Conservation (phyloP, 1,139 yeast genomes). For the Candida dubliniensis region DNA sequence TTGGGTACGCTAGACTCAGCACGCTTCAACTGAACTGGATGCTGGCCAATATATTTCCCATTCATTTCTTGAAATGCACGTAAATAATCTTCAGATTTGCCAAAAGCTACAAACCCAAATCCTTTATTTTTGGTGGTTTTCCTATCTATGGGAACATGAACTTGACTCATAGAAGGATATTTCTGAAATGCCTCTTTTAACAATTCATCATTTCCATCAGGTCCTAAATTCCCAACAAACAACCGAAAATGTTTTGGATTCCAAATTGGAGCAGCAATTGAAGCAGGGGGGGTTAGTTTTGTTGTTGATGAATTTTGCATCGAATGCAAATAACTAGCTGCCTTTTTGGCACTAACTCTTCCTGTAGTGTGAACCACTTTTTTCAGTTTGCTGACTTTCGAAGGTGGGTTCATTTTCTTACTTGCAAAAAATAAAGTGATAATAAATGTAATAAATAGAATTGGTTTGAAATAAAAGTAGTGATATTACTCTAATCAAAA, state of each 20-base stretch:
- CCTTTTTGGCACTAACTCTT: slow-evolving; percentile 23
- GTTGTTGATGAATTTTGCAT: slow-evolving; percentile 7
- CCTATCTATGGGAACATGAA: slow-evolving; percentile 53
- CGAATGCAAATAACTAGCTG: slow-evolving; percentile 41
- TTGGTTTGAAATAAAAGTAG: too few species aligned
- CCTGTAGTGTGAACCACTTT: background rate
- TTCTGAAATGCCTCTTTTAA: slow-evolving; percentile 51
- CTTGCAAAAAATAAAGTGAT: too few species aligned
- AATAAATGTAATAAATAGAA: too few species aligned
- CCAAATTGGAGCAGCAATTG: slow-evolving; percentile 50
- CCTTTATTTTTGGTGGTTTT: slow-evolving; percentile 54
- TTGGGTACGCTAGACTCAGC: slow-evolving; percentile 55
- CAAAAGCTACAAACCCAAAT: slow-evolving; percentile 70
- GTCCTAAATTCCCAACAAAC: slow-evolving; percentile 73
- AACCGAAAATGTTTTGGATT: slow-evolving; percentile 67
- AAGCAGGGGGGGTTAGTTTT: background rate
- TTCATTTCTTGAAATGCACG: slow-evolving; percentile 73
- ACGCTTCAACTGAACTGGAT: slow-evolving; percentile 68
- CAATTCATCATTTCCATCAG: slow-evolving; percentile 62
- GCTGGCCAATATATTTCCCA: slow-evolving; percentile 72
- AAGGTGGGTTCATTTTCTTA: slow-evolving; percentile 8
- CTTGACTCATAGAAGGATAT: slow-evolving; percentile 53
- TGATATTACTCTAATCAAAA: too few species aligned
- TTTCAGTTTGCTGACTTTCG: slow-evolving; percentile 16
- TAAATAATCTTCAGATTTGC: slow-evolving; percentile 60